Evolutionary conservation across 2,329 filamentous ascomycete species (phyloP), one percentile per base, ranked within the genome.

Genomic region (Penicillium sp.): DNA sequence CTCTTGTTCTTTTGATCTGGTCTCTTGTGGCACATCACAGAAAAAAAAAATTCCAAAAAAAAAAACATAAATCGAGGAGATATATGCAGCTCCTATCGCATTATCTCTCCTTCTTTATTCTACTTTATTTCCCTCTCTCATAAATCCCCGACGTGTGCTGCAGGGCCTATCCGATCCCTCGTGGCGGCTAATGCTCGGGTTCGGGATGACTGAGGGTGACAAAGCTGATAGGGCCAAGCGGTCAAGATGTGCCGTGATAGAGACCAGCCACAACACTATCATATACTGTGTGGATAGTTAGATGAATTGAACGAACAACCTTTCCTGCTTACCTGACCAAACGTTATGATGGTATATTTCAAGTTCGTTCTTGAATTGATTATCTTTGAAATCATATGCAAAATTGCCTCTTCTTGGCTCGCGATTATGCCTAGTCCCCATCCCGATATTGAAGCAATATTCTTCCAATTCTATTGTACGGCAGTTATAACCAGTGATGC

Each of bases 121-220:
- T 14, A 4, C 28, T 35, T 22, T 16, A 35, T 22, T 51, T n/a
- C 28, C 28, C 25, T 35, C 26, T 5, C 46, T 33, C 10, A 13
- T 14, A 22, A 51, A 19, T 14, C 30, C n/a, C 48, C 48, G 43
- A 46, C 43, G 30, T 51, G 48, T 10, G 6, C 53, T 46, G 43
- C 53, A 56, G 53, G 40, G 40, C 43, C 28, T 25, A 6, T 46
- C 8, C 40, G 40, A 46, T 35, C 30, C 53, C 53, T 56, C 53
- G 53, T 55, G 53, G 53, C 53, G 40, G 43, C 53, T 48, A 46
- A 40, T 46, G 45, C 45, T 30, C 45, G 53, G 53, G 26, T 42
- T 48, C 53, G 42, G 53, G 43, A 46, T 37, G 53, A 25, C n/a
- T 26, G 45, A 30, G 25, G 28, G 35, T 52, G 49, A 52, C 46